Evolutionary conservation across 176 grass and related monocot genomes (phyloP).

Genomic region (bread wheat (Triticum aestivum)): DNA sequence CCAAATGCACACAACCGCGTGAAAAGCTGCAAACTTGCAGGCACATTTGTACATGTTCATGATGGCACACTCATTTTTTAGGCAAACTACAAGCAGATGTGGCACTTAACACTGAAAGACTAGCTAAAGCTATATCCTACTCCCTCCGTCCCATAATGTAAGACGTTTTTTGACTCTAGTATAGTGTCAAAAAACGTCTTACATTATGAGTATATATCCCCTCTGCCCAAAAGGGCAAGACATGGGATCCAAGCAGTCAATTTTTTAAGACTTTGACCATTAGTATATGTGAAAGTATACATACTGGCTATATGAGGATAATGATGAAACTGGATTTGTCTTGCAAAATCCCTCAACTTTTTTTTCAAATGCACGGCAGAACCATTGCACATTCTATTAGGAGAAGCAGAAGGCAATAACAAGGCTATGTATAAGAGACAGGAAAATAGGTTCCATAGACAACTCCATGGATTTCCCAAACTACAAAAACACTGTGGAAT

Average conservation of each 20-base stretch:
- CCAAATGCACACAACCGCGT: not conserved
- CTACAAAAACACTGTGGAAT: not conserved
- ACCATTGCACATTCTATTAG: not conserved
- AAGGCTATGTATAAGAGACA: not conserved
- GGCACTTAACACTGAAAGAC: not conserved
- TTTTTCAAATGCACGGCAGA: not conserved
- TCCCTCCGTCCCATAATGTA: too few relatives aligned
- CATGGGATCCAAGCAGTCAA: not conserved
- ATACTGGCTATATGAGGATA: not conserved
- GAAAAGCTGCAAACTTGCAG: constrained; percentile 20
- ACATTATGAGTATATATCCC: not conserved
- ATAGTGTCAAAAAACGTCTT: too few relatives aligned
- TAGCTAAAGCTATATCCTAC: not conserved
- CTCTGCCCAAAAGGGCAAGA: not conserved
- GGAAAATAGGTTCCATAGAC: not conserved
- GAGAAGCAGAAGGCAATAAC: not conserved
- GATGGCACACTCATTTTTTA: not conserved
- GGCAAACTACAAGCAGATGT: not conserved
- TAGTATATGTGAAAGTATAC: not conserved
- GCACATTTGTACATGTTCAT: constrained; percentile 5
- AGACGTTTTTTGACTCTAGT: too few relatives aligned
- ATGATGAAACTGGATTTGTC: not conserved
- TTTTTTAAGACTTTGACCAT: not conserved
- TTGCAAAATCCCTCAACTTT: not conserved
- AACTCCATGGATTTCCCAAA: not conserved